Conservation (phyloP, 2,329 filamentous ascomycete genomes). For the Phyllosticta citriasiana region DNA sequence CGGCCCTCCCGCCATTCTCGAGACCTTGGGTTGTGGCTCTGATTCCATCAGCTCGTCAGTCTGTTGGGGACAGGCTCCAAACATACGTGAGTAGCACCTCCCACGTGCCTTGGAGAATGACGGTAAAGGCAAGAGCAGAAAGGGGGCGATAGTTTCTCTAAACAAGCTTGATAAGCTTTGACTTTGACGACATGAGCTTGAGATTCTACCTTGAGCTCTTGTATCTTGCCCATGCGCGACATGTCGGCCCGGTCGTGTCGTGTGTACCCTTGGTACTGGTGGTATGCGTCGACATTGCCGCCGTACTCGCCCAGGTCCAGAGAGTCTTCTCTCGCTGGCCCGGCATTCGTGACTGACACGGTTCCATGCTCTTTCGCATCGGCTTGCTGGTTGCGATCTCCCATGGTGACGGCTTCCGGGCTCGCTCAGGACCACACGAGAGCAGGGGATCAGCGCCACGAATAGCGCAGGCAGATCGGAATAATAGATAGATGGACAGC, state of each 20-base stretch:
- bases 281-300: background rate
- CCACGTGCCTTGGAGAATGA: conserved; percentile 46
- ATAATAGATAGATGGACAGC: background rate
- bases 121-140: conserved; percentile 43
- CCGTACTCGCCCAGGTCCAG: background rate
- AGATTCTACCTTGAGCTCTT: conserved; percentile 34
- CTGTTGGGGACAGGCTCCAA: too few species aligned
- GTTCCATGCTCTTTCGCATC: background rate
- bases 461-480: background rate
- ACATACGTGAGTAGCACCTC: conserved; percentile 35
- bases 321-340: background rate
- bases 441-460: background rate
- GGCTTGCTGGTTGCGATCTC: background rate
- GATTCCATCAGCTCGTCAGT: background rate
- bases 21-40: conserved; percentile 10
- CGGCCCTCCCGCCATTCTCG: conserved; percentile 10
- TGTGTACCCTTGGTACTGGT: conserved; percentile 6
- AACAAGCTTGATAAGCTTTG: background rate
- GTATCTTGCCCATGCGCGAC: conserved; percentile 40
- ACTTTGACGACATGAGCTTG: background rate
- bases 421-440: background rate
- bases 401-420: background rate
- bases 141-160: conserved; percentile 41
- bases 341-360: background rate
- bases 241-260: conserved; percentile 26